Base-by-base conservation (phyloP, 305 asterid species). In the Ajuga reptans region DNA sequence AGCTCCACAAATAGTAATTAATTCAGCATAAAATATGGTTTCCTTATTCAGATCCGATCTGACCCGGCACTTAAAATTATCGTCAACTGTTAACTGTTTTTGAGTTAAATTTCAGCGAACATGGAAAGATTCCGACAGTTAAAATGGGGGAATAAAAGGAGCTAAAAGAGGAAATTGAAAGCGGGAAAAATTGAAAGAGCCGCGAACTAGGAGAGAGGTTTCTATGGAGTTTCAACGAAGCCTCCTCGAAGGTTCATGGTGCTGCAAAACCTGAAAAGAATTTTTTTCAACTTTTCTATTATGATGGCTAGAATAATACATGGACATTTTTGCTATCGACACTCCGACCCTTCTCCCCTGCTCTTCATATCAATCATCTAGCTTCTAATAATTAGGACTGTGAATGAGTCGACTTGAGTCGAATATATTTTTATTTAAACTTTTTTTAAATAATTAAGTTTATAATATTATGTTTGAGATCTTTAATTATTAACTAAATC, bases 131-230 rank as follows among this genome's bases (percentile, higher is more conserved):
- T 84, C 80, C 64, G 73, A 51, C 56, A 47, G 78, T 75, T 59
- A 64, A 74, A 69, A 69, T n/a, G 2, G 36, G 84, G n/a, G 75
- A 69, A 64, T 64, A 61, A 75, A 78, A 77, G 72, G 75, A 60
- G 76, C 63, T 37, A 61, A 52, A 69, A 74, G 72, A 46, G 64
- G 72, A 78, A 73, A 52, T 18, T 80, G 73, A 84, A 84, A 83
- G 92, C 90, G 95, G 89, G 91, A 83, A 84, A 84, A 78, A 83
- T 82, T 86, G 89, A 86, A 89, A 81, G 73, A 62, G 82, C 84
- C 52, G 77, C 64, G 90, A 91, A 85, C 74, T 49, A 66, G 12
- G 65, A 9, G 17, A 43, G 85, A 49, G 21, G 71, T 64, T 81
- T 77, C 90, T 36, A 4, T 8, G 90, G 83, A 73, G 75, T 24